Evolutionary conservation across 306 rosid genomes (phyloP).

Genomic region (Rosa chinensis): DNA sequence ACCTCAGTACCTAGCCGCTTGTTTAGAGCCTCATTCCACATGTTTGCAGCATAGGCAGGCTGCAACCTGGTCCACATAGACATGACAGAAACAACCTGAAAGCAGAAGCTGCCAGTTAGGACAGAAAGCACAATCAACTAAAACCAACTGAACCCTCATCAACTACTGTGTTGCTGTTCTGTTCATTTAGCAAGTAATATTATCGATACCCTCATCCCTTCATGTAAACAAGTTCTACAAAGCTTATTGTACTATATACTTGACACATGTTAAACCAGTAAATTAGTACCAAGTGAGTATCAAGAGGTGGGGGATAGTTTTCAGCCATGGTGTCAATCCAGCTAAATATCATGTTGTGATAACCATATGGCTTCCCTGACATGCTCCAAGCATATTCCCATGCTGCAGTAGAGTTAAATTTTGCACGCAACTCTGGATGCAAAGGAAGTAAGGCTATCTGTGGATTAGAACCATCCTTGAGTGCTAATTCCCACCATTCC

Average conservation of each 20-base stretch:
- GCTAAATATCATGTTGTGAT: conserved; percentile 98
- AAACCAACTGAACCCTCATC: not conserved
- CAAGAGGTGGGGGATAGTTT: conserved; percentile 99
- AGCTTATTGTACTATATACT: not conserved
- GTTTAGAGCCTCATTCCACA: conserved; percentile 99
- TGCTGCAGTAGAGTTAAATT: conserved; percentile 81
- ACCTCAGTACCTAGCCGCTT: conserved; percentile 96
- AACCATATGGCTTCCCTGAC: conserved; percentile 99
- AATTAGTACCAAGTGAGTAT: conserved; percentile 89
- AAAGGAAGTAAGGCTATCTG: conserved; percentile 94
- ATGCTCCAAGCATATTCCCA: conserved; percentile 94
- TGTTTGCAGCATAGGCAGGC: conserved; percentile 97
- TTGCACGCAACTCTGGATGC: conserved; percentile 76
- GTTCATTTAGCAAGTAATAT: not conserved
- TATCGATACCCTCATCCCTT: not conserved
- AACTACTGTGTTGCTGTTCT: not conserved
- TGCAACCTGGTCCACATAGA: conserved; percentile 98
- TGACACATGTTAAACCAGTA: conserved; percentile 2
- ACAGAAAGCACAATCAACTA: conserved; percentile 9
- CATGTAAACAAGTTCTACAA: conserved; percentile 23
- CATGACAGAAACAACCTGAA: conserved; percentile 98
- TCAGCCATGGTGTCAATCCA: conserved; percentile 97
- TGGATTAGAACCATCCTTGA: conserved; percentile 85
- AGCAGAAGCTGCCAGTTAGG: conserved; percentile 24
- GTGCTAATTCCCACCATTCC: conserved; percentile 92